Evolutionary conservation across 108 stramenopile species (phyloP), one percentile per base, ranked within the genome.

Genomic region (Fragilariopsis cylindrus): DNA sequence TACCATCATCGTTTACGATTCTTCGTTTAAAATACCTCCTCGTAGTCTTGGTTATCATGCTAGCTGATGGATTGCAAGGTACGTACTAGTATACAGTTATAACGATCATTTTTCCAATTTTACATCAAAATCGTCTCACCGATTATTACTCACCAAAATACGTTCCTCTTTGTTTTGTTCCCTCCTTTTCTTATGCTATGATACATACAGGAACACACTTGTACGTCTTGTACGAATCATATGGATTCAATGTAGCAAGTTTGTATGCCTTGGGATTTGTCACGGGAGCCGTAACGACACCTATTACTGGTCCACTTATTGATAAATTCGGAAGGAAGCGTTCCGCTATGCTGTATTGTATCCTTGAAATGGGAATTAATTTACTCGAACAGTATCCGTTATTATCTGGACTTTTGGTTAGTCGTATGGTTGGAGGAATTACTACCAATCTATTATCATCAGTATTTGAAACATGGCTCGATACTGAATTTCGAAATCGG

Each of bases 391-490:
- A 92, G 55, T 82, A 78, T 45, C 84, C 81, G 12, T 77, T 81
- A 69, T 71, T 85, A 3, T 39, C 64, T 41, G 64, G 77, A 6
- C 82, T 91, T 5, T 56, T 91, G 30, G 65, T 73, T 4, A 88
- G 89, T 16, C 84, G 92, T 49, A 75, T 92, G 67, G 63, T 92
- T 60, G 88, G 89, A 8, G 92, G 92, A 6, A 81, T 92, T 60
- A 81, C 87, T 6, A 88, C 87, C 6, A 81, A 81, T 46, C 75
- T 92, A 4, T 60, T 92, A 6, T 84, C 80, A 55, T 76, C 76
- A 21, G 86, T 85, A 8, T 92, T 92, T 66, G 92, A 92, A 72
- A 74, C 85, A 30, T 92, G 92, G 92, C 77, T 90, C 55, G 89
- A 89, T 48, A 74, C 86, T 30, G 92, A 87, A 72, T 88, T 87